A percentile compares a stretch with the other conserved stretches of the same genome.
Evolutionary conservation across 352 stramenopile species (phyloP).

Genomic region (Phytophthora colocasiae): DNA sequence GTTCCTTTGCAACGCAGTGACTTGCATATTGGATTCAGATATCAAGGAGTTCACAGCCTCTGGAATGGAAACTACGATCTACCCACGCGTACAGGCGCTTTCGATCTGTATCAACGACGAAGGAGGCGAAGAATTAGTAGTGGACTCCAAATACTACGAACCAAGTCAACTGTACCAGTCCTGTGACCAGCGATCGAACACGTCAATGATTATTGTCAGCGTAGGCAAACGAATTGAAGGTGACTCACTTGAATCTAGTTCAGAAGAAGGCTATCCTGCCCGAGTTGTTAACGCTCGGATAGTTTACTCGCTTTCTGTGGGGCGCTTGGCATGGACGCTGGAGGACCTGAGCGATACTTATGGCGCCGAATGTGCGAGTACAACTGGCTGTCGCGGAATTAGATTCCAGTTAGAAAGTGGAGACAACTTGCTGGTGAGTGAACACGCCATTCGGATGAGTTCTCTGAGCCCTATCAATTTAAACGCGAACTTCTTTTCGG

Average conservation of each 20-base stretch:
- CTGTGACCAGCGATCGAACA: too few relatives aligned
- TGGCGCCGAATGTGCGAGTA: background rate
- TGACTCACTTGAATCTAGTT: too few relatives aligned
- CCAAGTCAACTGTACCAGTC: too few relatives aligned
- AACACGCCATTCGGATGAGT: background rate
- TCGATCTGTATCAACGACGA: constrained; percentile 17
- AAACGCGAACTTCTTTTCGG: constrained; percentile 4
- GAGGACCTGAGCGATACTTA: background rate
- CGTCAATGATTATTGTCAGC: too few relatives aligned
- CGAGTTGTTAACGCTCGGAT: too few relatives aligned
- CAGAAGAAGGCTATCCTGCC: too few relatives aligned
- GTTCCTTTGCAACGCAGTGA: background rate
- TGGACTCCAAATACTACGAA: too few relatives aligned
- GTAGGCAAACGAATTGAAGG: too few relatives aligned
- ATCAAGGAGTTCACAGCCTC: background rate
- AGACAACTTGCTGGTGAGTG: constrained; percentile 3
- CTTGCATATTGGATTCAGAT: background rate
- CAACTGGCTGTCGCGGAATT: constrained; percentile 1
- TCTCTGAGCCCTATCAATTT: constrained; percentile 17
- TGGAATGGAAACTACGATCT: constrained; percentile 1
- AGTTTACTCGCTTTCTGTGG: too few relatives aligned
- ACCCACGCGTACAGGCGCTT: constrained; percentile 24
- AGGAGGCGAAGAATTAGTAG: too few relatives aligned
- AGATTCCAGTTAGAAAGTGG: constrained; percentile 1
- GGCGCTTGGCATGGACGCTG: background rate